These are phyloP conservation scores for Xerocomellus dryophilus DNA, from an alignment of 768 basidiomycete genomes.

Conservation along the genomic window DNA sequence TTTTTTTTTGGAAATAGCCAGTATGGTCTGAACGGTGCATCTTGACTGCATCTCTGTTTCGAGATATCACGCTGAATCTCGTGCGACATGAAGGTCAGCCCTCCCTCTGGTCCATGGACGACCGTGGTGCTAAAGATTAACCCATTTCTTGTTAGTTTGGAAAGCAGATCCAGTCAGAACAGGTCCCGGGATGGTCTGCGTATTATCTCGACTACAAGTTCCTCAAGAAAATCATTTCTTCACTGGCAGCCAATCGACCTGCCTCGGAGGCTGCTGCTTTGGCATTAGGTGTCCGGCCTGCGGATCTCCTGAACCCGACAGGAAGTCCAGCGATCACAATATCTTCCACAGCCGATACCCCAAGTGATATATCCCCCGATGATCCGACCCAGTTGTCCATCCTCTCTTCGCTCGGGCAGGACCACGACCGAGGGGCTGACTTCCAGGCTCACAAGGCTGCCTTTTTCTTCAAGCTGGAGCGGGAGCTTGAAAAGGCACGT, in stretches of 20 bases:
- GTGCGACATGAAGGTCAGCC: constrained; percentile 32
- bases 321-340: constrained; percentile 33
- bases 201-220: constrained; percentile 99
- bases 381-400: constrained; percentile 54
- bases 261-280: constrained; percentile 87
- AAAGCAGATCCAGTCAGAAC: constrained; percentile 93
- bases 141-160: constrained; percentile 73
- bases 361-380: constrained; percentile 26
- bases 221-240: constrained; percentile 97
- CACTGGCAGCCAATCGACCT: constrained; percentile 83
- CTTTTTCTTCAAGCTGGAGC: constrained; percentile 98
- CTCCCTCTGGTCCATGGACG: background rate
- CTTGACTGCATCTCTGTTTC: constrained; percentile 8
- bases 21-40: constrained; percentile 26
- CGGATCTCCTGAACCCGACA: constrained; percentile 42
- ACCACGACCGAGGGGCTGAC: constrained; percentile 74
- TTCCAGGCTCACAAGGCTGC: constrained; percentile 95
- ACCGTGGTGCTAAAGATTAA: background rate
- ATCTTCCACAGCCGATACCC: constrained; percentile 15
- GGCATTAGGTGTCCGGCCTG: constrained; percentile 76
- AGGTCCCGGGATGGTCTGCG: constrained; percentile 93
- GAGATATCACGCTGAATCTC: constrained; percentile 4
- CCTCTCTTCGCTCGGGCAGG: constrained; percentile 58
- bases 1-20: constrained; percentile 25
- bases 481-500: constrained; percentile 92